Percentiles rank a stretch among this genome's conserved stretches.
Evolutionary conservation across 805 yeast species (phyloP).

Genomic region (Debaryomyces maramus): DNA sequence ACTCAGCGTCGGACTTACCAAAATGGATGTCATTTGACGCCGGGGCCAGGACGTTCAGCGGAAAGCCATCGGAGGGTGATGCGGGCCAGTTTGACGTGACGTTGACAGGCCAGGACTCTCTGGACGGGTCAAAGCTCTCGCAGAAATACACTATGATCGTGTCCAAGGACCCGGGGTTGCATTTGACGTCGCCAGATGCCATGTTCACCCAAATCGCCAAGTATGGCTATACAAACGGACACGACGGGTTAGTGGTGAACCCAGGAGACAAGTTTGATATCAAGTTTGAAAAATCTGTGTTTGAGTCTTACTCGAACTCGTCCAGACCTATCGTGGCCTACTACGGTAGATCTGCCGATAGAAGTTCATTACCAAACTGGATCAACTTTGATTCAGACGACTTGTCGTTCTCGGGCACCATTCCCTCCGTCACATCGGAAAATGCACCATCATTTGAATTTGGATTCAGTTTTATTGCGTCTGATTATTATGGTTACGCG

Average conservation of each 20-base stretch:
- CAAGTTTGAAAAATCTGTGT: conserved; percentile 61
- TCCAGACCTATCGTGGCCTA: conserved; percentile 57
- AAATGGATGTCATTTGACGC: conserved; percentile 77
- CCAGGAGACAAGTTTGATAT: conserved; percentile 71
- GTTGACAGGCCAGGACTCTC: conserved; percentile 66
- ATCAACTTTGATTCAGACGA: conserved; percentile 61
- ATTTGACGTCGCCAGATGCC: conserved; percentile 40
- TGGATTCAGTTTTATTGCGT: conserved; percentile 70
- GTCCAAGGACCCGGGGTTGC: conserved; percentile 56
- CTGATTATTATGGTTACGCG: conserved; percentile 74
- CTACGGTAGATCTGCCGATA: conserved; percentile 78
- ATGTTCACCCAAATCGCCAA: conserved; percentile 54
- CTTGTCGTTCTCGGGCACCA: conserved; percentile 77
- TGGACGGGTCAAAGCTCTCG: conserved; percentile 46
- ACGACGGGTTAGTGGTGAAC: conserved; percentile 65
- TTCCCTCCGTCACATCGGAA: conserved; percentile 81
- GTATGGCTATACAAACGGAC: conserved; percentile 77
- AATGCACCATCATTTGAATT: conserved; percentile 85
- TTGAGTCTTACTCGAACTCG: conserved; percentile 45
- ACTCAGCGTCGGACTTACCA: conserved; percentile 63
- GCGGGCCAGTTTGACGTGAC: conserved; percentile 43
- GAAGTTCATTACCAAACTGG: conserved; percentile 93
- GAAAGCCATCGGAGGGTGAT: conserved; percentile 56
- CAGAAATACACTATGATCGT: conserved; percentile 60
- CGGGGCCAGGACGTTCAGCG: conserved; percentile 58